phyloP scores from a whole-genome alignment of 495 filamentous ascomycete species.

The Friedmanniomyces simplex region DNA sequence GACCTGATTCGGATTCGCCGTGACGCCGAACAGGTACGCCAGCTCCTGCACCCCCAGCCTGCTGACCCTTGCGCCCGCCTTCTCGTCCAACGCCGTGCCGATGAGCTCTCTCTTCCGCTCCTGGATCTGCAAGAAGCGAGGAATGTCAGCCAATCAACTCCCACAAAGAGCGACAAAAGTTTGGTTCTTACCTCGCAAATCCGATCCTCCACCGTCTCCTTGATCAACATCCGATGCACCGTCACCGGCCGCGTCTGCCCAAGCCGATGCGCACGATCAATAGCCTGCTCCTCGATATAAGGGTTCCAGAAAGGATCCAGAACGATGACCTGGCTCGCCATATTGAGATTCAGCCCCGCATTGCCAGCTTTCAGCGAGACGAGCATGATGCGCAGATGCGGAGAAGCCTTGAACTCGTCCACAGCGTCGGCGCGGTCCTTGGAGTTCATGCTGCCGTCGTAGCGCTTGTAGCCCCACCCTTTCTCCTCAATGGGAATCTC shows the following conservation, averaged over 20 bases:
- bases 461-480: slow-evolving; percentile 58
- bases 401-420: slow-evolving; percentile 53
- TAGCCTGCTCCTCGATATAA: slow-evolving; percentile 86
- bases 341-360: slow-evolving; percentile 76
- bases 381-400: slow-evolving; percentile 63
- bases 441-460: slow-evolving; percentile 75
- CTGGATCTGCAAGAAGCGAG: slow-evolving; percentile 63
- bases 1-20: slow-evolving; percentile 6
- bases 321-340: slow-evolving; percentile 81
- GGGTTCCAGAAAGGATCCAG: slow-evolving; percentile 95
- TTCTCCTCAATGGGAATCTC: slow-evolving; percentile 68
- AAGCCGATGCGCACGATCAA: slow-evolving; percentile 87
- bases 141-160: slow-evolving; percentile 43
- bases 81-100: slow-evolving; percentile 72
- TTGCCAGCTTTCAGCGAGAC: slow-evolving; percentile 89
- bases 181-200: slow-evolving; percentile 66
- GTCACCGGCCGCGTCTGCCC: slow-evolving; percentile 66
- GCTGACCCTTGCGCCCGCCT: slow-evolving; percentile 51
- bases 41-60: slow-evolving; percentile 55
- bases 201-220: slow-evolving; percentile 79
- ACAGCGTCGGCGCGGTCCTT: slow-evolving; percentile 61
- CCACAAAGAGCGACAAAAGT: slow-evolving; percentile 25
- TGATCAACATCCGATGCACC: slow-evolving; percentile 70
- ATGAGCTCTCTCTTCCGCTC: slow-evolving; percentile 73
- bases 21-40: slow-evolving; percentile 53